phyloP scores from a whole-genome alignment of 2,329 filamentous ascomycete species.

The Botrytis tulipae region DNA sequence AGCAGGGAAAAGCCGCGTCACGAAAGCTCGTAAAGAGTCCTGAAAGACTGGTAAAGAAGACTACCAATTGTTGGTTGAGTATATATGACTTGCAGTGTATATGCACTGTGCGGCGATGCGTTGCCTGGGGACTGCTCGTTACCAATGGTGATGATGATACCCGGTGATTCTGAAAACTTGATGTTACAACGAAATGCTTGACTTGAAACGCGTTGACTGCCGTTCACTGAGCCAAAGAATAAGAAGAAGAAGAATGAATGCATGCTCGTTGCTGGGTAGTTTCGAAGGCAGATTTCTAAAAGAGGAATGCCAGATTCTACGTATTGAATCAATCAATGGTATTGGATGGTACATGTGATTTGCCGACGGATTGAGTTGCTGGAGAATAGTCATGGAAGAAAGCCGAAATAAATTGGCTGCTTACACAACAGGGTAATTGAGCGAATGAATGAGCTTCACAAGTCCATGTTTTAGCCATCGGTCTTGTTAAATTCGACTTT shows the following conservation, averaged over 20 bases:
- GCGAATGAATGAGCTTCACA: background rate
- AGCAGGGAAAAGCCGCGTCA: conserved; percentile 14
- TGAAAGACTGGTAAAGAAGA: background rate
- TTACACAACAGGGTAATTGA: conserved; percentile 3
- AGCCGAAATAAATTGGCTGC: background rate
- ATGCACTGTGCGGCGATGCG: conserved; percentile 1
- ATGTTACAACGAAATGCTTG: background rate
- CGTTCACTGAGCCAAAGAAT: background rate
- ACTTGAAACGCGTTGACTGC: conserved; percentile 3
- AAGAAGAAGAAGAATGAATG: background rate
- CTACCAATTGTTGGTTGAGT: conserved; percentile 14
- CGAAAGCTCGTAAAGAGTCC: background rate
- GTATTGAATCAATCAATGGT: background rate
- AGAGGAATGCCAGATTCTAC: conserved; percentile 1
- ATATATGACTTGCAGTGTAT: conserved; percentile 18
- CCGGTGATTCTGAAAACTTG: conserved; percentile 12
- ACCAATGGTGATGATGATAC: conserved; percentile 19
- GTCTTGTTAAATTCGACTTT: background rate
- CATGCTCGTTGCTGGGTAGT: background rate
- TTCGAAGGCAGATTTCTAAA: background rate
- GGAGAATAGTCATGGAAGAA: conserved; percentile 6
- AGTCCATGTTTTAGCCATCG: conserved; percentile 4
- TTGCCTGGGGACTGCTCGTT: conserved; percentile 14
- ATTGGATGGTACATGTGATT: background rate
- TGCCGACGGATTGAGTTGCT: conserved; percentile 5